Conservation (phyloP, 305 asterid species). For the Fraxinus floribunda region DNA sequence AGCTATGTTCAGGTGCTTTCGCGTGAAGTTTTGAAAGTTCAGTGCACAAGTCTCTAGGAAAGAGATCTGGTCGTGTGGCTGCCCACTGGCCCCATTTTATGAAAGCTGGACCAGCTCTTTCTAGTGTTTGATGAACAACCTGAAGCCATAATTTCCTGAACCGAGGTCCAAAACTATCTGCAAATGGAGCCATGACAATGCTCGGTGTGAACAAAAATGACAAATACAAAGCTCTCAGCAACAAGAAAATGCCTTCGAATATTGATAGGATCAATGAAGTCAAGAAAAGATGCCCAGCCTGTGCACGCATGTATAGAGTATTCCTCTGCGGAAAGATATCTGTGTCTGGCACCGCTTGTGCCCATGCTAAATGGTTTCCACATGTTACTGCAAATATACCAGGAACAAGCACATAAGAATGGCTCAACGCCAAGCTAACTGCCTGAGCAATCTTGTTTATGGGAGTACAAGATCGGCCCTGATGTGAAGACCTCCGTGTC, state of each 20-base stretch:
- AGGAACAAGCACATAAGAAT: conserved; percentile 60
- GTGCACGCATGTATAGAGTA: conserved; percentile 56
- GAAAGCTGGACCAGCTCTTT: conserved; percentile 95
- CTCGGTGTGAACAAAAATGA: conserved; percentile 74
- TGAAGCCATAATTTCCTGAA: conserved; percentile 83
- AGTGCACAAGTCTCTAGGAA: conserved; percentile 73
- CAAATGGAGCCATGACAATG: conserved; percentile 89
- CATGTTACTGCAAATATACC: conserved; percentile 59
- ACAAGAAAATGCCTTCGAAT: conserved; percentile 52
- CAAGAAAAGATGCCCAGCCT: conserved; percentile 54
- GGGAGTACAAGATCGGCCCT: conserved; percentile 31
- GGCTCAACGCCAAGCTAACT: conserved; percentile 67
- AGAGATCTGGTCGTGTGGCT: conserved; percentile 91
- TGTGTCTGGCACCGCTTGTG: conserved; percentile 45
- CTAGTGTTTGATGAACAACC: conserved; percentile 76
- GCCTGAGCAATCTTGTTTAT: conserved; percentile 74
- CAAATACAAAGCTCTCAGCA: conserved; percentile 60
- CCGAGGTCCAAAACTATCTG: conserved; percentile 67
- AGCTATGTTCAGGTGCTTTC: conserved; percentile 88
- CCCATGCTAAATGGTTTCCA: conserved; percentile 58
- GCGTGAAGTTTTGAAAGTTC: conserved; percentile 92
- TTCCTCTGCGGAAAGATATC: conserved; percentile 43
- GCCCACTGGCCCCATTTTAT: conserved; percentile 99
- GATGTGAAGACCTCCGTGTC: conserved; percentile 29
- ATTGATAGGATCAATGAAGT: conserved; percentile 44